Evolutionary conservation across 257 asterid species (phyloP).

Genomic region (Solanum ossicruentum): DNA sequence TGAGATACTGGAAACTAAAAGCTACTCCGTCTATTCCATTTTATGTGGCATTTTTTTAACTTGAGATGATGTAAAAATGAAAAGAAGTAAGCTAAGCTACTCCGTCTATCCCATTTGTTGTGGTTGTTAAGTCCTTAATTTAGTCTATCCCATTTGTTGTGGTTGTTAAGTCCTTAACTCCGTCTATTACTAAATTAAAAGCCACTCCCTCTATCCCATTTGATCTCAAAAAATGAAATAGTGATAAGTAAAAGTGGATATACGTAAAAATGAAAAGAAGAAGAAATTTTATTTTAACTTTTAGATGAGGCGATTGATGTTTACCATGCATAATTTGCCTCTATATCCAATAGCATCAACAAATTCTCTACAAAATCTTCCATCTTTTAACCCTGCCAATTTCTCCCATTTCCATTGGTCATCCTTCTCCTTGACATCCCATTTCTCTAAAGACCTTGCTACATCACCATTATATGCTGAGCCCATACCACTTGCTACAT

Average conservation of each 20-base stretch:
- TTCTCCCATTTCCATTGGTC: constrained; percentile 44
- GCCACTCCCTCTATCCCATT: too few species aligned
- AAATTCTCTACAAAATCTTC: constrained; percentile 63
- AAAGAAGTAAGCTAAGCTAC: too few species aligned
- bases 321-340: constrained; percentile 54
- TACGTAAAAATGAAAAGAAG: too few species aligned
- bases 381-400: constrained; percentile 30
- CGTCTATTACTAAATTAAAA: not conserved
- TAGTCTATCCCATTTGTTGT: too few species aligned
- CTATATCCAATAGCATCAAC: constrained; percentile 43
- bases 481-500: constrained; percentile 51
- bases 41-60: too few species aligned
- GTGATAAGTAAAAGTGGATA: too few species aligned
- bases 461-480: constrained; percentile 29
- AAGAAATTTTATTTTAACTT: not conserved
- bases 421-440: constrained; percentile 32
- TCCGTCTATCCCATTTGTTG: too few species aligned
- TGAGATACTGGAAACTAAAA: not conserved
- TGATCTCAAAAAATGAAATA: too few species aligned
- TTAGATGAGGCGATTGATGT: not conserved
- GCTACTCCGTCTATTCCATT: not conserved
- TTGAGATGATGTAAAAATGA: too few species aligned
- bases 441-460: constrained; percentile 52
- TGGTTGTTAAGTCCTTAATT: too few species aligned
- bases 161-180: too few species aligned